Percentiles rank a stretch among this genome's conserved stretches.
Conservation (phyloP, 306 rosid genomes). For the Elaeagnus macrophylla region DNA sequence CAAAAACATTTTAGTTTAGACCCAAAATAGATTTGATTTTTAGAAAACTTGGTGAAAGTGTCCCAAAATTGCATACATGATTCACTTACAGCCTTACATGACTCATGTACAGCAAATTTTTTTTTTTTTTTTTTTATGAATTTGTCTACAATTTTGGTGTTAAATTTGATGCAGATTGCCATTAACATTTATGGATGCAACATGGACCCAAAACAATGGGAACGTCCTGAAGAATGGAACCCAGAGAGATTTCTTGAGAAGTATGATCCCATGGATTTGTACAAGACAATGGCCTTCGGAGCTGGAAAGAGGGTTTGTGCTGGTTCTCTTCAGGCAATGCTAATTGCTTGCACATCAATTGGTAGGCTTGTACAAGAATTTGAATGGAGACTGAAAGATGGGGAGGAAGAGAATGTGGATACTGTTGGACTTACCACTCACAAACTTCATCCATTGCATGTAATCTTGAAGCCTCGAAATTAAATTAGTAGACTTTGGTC, state of each 20-base stretch:
- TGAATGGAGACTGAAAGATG: constrained; percentile 61
- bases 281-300: constrained; percentile 94
- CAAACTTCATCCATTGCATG: constrained; percentile 58
- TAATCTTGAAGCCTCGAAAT: constrained; percentile 44
- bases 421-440: constrained; percentile 76
- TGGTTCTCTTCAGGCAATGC: constrained; percentile 71
- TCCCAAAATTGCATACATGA: too few species aligned
- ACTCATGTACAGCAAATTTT: too few species aligned
- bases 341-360: constrained; percentile 46
- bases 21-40: too few species aligned
- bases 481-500: neutral
- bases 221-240: constrained; percentile 56
- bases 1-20: too few species aligned
- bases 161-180: constrained; percentile 43
- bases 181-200: constrained; percentile 85
- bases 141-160: neutral
- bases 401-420: constrained; percentile 64
- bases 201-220: constrained; percentile 74
- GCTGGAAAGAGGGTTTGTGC: constrained; percentile 94
- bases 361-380: constrained; percentile 76
- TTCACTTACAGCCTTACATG: neutral
- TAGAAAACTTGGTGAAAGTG: too few species aligned
- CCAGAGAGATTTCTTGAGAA: constrained; percentile 83
- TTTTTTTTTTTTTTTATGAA: too few species aligned
- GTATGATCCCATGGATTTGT: constrained; percentile 49